Evolutionary conservation across 441 rosid genomes (phyloP).

Genomic region (Biscutella auriculata): DNA sequence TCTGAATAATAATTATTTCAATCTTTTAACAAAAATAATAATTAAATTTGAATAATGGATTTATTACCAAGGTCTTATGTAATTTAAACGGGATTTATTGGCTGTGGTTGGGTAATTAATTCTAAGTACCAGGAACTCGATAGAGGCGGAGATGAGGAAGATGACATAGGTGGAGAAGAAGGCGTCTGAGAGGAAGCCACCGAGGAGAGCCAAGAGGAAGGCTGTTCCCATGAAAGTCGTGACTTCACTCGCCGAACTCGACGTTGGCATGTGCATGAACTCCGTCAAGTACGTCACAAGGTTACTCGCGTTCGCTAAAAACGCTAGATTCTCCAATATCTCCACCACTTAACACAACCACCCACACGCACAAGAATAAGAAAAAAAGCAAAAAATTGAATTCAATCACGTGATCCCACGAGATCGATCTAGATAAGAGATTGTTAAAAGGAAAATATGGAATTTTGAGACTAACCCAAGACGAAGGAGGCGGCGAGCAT

Average conservation of each 20-base stretch:
- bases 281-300: slow-evolving; percentile 59
- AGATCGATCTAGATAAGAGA: no score
- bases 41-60: background rate
- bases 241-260: slow-evolving; percentile 69
- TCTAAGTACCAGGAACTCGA: slow-evolving; percentile 60
- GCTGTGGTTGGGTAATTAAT: background rate
- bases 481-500: slow-evolving; percentile 72
- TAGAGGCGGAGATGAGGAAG: slow-evolving; percentile 62
- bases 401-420: no score
- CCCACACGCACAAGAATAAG: no score
- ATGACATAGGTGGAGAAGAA: slow-evolving; percentile 64
- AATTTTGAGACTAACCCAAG: slow-evolving; percentile 34
- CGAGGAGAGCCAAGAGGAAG: slow-evolving; percentile 84
- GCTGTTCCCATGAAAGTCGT: slow-evolving; percentile 97
- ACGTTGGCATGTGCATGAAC: slow-evolving; percentile 75
- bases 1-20: no score
- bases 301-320: slow-evolving; percentile 87
- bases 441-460: no score
- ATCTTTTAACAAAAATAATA: no score
- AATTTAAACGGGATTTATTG: background rate
- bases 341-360: no score
- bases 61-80: background rate
- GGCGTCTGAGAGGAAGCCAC: slow-evolving; percentile 89
- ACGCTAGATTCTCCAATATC: slow-evolving; percentile 84
- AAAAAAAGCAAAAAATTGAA: no score